Evolutionary conservation across 805 yeast species (phyloP), one percentile per base, ranked within the genome.

Genomic region (Cyberlindnera euphorbiiphila): DNA sequence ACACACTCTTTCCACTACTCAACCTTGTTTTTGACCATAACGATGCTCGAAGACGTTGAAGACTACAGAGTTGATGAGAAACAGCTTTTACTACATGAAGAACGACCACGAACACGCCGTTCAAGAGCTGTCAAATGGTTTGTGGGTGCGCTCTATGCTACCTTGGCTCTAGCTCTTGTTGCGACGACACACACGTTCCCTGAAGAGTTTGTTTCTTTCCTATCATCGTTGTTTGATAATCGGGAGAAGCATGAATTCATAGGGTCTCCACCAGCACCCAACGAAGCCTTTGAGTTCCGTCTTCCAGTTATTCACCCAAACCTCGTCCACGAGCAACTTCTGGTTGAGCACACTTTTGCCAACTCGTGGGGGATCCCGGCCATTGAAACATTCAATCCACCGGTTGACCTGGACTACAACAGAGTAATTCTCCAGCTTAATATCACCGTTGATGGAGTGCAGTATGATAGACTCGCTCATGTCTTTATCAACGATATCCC

Each of bases 381-480:
- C 6, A 54, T 61, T 6, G 61, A 49, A 5, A 43, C 50, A 1
- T 73, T 74, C 43, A 35, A 43, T 5, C 68, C 77, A 3, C 81
- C 82, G 43, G 66, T 53, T 45, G 63, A 25, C 46, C 68, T 43
- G 42, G 51, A 59, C 0, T 81, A 68, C 57, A 72, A 76, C 49
- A 68, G 69, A 46, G 78, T 78, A 12, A 69, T 78, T 0, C 56
- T 79, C 32, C 68, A 72, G 5, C 57, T 81, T 34, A 66, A 73
- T 36, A 75, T 79, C 9, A 55, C 69, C 11, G 76, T 74, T 6
- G 62, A 59, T 26, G 85, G 85, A 7, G 69, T 74, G 11, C 87
- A 81, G 53, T 78, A 74, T 47, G 86, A 81, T 51, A 61, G 87
- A 42, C 60, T 81, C 46, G 78, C 78, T 13, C 81, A 81, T 55